Conservation (phyloP, 495 filamentous ascomycete genomes). For the Neurospora sublineolata region DNA sequence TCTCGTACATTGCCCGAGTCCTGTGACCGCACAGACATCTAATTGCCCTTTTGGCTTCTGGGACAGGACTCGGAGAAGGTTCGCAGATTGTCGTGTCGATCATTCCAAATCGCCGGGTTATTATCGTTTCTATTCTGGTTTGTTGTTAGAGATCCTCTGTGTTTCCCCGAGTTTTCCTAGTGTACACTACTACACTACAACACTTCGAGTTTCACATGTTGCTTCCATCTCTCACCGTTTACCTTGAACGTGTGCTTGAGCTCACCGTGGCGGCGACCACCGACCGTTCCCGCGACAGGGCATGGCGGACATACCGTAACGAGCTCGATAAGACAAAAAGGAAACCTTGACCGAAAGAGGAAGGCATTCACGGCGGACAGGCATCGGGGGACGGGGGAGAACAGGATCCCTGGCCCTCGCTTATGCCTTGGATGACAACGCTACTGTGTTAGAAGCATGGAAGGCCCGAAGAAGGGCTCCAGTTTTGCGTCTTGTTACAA, state of each 20-base stretch:
- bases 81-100: neutral
- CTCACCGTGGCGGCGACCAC: neutral
- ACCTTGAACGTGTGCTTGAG: neutral
- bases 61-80: neutral
- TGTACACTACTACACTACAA: neutral
- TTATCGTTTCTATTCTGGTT: neutral
- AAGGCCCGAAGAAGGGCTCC: neutral
- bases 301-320: neutral
- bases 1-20: neutral
- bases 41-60: neutral
- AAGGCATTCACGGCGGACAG: neutral
- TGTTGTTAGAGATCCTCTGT: neutral
- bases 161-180: neutral
- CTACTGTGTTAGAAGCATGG: neutral
- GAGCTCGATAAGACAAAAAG: neutral
- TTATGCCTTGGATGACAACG: neutral
- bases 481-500: neutral
- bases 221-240: neutral
- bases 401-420: neutral
- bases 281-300: neutral
- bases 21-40: neutral
- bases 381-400: neutral
- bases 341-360: neutral
- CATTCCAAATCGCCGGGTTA: neutral
- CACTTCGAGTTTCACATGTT: neutral